These are phyloP conservation scores for Aspergillus homomorphus DNA, from an alignment of 495 filamentous ascomycete species.

Conservation along the genomic window DNA sequence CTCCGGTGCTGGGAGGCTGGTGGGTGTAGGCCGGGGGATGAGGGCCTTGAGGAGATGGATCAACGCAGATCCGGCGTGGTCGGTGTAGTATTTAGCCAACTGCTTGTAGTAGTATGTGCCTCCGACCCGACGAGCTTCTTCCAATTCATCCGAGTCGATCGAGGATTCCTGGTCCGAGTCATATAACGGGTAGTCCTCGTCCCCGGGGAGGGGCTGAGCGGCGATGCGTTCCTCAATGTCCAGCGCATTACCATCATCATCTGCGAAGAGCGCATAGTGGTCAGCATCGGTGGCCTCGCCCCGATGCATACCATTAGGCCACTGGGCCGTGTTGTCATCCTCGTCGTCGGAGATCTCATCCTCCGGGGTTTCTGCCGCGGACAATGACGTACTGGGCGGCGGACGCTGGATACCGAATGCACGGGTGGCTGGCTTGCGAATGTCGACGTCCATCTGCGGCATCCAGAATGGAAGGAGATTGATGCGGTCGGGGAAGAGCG, in stretches of 20 bases:
- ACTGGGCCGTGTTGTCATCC: slow-evolving; percentile 46
- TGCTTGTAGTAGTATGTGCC: slow-evolving; percentile 66
- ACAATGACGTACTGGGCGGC: slow-evolving; percentile 66
- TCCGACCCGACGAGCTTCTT: slow-evolving; percentile 69
- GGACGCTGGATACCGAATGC: slow-evolving; percentile 85
- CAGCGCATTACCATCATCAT: slow-evolving; percentile 50
- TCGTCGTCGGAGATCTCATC: slow-evolving; percentile 63
- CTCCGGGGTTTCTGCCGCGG: slow-evolving; percentile 65
- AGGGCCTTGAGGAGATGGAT: slow-evolving; percentile 46
- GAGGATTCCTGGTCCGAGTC: slow-evolving; percentile 80
- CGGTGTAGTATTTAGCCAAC: slow-evolving; percentile 47
- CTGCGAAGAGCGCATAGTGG: slow-evolving; percentile 30
- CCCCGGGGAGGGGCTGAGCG: slow-evolving; percentile 54
- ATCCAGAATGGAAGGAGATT: slow-evolving; percentile 94
- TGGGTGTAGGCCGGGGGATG: slow-evolving; percentile 59
- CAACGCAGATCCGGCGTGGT: slow-evolving; percentile 37
- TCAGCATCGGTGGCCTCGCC: not conserved
- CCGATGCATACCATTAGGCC: not conserved
- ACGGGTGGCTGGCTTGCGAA: slow-evolving; percentile 84
- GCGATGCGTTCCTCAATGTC: slow-evolving; percentile 76
- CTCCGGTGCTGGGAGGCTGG: slow-evolving; percentile 53
- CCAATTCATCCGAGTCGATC: slow-evolving; percentile 62
- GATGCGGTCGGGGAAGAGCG: slow-evolving; percentile 81
- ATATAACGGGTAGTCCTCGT: slow-evolving; percentile 79
- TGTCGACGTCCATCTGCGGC: slow-evolving; percentile 97